Conservation (phyloP, 441 rosid genomes). For the Lagerstroemia fauriei region DNA sequence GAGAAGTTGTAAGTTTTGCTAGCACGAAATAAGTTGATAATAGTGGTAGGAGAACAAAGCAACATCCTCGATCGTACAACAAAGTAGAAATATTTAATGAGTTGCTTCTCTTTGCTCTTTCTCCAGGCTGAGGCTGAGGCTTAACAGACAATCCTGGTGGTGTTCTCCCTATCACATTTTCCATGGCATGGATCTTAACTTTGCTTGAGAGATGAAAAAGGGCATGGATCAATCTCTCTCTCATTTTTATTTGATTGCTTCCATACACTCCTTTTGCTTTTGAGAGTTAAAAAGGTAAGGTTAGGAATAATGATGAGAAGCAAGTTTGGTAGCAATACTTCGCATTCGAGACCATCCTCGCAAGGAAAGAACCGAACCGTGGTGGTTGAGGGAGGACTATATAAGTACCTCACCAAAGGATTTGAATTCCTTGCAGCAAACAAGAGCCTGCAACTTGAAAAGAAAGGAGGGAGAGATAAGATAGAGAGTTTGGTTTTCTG, state of each 20-base stretch:
- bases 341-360: not conserved
- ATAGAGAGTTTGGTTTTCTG: not conserved
- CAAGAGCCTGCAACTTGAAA: not conserved
- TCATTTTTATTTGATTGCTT: too few relatives aligned
- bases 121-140: not conserved
- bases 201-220: not conserved
- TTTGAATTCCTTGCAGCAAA: not conserved
- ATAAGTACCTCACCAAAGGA: not conserved
- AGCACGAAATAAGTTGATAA: too few relatives aligned
- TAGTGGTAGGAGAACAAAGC: not conserved
- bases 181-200: not conserved
- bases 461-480: not conserved
- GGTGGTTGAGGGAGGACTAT: not conserved
- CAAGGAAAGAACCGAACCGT: not conserved
- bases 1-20: not conserved
- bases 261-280: not conserved
- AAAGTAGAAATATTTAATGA: not conserved
- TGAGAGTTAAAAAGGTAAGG: not conserved
- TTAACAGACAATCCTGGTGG: not conserved
- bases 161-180: not conserved
- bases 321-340: not conserved
- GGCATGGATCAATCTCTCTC: not conserved
- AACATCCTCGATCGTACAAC: not conserved
- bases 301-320: not conserved
- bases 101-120: not conserved